Conservation (phyloP, 805 yeast species). For the Hanseniaspora occidentalis region DNA sequence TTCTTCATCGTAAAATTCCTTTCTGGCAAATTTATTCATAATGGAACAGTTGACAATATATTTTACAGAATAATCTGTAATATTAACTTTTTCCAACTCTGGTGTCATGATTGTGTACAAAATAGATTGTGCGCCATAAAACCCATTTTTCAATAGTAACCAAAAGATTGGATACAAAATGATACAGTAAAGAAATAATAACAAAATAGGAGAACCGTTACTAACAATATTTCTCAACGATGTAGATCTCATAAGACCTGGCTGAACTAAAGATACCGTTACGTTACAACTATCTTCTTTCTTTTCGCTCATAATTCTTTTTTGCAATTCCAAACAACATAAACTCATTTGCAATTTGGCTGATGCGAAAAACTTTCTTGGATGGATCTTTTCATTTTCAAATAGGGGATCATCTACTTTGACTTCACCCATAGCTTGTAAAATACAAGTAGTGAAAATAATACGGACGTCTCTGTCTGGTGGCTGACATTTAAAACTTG, state of each 20-base stretch:
- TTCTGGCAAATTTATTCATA: conserved; percentile 38
- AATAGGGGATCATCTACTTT: conserved; percentile 53
- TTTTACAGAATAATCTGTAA: conserved; percentile 37
- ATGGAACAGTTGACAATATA: conserved; percentile 13
- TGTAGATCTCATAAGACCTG: conserved; percentile 85
- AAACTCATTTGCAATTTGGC: conserved; percentile 67
- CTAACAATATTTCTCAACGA: conserved; percentile 68
- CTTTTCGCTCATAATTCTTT: conserved; percentile 44
- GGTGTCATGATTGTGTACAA: conserved; percentile 64
- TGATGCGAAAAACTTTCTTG: conserved; percentile 66
- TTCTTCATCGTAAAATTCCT: conserved; percentile 50
- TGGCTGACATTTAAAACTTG: conserved; percentile 78
- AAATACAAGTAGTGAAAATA: conserved; percentile 62
- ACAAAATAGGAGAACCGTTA: conserved; percentile 57
- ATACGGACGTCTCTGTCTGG: conserved; percentile 90
- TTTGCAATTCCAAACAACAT: conserved; percentile 71
- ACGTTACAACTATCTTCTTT: conserved; percentile 48
- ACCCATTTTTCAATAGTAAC: conserved; percentile 62
- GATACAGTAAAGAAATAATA: conserved; percentile 43
- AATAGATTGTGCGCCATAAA: conserved; percentile 70
- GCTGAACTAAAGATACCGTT: conserved; percentile 67
- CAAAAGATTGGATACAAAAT: conserved; percentile 73
- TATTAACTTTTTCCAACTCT: conserved; percentile 43
- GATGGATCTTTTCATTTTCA: conserved; percentile 39
- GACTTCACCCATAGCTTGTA: conserved; percentile 62